Conservation (phyloP, 1,284 basidiomycete species). For the Quambalaria eucalypti region DNA sequence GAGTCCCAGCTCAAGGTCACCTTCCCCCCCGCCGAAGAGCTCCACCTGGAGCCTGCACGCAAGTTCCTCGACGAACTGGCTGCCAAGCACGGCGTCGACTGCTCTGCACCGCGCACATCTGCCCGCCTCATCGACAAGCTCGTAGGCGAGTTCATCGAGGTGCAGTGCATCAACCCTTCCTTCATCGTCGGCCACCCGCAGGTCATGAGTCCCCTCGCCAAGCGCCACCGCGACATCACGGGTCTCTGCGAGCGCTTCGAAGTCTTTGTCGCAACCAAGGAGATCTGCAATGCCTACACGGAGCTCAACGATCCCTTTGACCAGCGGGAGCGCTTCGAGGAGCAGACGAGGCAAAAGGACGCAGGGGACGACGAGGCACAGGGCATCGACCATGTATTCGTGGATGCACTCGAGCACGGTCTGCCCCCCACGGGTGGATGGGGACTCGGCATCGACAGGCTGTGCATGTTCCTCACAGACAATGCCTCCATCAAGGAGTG, state of each 20-base stretch:
- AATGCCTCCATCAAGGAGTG: constrained; percentile 73
- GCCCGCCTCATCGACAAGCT: constrained; percentile 94
- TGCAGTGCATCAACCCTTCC: constrained; percentile 85
- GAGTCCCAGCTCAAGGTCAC: constrained; percentile 86
- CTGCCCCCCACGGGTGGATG: constrained; percentile 86
- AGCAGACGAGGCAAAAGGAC: constrained; percentile 83
- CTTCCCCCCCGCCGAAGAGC: constrained; percentile 84
- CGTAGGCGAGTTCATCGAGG: constrained; percentile 95
- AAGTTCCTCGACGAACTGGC: constrained; percentile 77
- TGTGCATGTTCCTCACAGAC: constrained; percentile 35
- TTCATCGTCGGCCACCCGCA: constrained; percentile 97
- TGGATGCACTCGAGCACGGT: constrained; percentile 79
- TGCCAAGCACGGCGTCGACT: constrained; percentile 82
- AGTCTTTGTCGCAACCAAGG: constrained; percentile 95
- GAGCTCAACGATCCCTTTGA: constrained; percentile 65
- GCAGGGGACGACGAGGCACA: constrained; percentile 96
- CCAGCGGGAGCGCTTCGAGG: constrained; percentile 89
- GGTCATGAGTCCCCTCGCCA: constrained; percentile 94
- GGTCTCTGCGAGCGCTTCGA: constrained; percentile 98
- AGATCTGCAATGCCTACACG: constrained; percentile 66
- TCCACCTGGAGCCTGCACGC: constrained; percentile 82
- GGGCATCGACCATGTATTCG: constrained; percentile 62
- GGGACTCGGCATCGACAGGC: constrained; percentile 35
- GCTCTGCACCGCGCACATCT: constrained; percentile 87
- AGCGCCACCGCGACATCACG: constrained; percentile 41